Evolutionary conservation across 2,329 filamentous ascomycete genomes (phyloP).

Genomic region (Fusarium tricinctum): DNA sequence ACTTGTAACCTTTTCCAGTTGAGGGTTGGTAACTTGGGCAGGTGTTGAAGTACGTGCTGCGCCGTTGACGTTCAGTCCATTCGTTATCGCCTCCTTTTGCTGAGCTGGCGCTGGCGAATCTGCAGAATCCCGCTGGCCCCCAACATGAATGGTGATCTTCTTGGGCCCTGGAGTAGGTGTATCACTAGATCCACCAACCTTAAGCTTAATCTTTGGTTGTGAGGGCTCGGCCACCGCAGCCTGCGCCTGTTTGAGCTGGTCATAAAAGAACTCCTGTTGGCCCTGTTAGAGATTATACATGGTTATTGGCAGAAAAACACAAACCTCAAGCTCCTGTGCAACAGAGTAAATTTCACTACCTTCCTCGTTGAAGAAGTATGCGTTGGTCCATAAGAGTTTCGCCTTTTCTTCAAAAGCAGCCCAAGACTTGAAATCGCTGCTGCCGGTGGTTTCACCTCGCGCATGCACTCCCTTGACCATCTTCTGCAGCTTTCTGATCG

Average conservation of each 20-base stretch:
- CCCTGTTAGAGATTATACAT: slow-evolving; percentile 25
- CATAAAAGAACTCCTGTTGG: slow-evolving; percentile 75
- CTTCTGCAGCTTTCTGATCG: slow-evolving; percentile 82
- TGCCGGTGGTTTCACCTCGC: slow-evolving; percentile 72
- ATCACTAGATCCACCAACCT: slow-evolving; percentile 68
- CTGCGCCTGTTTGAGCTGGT: slow-evolving; percentile 79
- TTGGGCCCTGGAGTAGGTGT: slow-evolving; percentile 62
- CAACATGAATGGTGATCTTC: slow-evolving; percentile 80
- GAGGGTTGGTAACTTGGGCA: slow-evolving; percentile 29
- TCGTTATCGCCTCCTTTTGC: slow-evolving; percentile 41
- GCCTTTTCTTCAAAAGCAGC: slow-evolving; percentile 83
- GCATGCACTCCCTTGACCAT: slow-evolving; percentile 80
- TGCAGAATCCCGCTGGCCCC: slow-evolving; percentile 68
- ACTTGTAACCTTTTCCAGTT: slow-evolving; percentile 59
- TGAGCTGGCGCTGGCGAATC: slow-evolving; percentile 63
- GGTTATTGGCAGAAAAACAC: slow-evolving; percentile 1
- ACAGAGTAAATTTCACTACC: slow-evolving; percentile 85
- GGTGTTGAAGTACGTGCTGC: slow-evolving; percentile 38
- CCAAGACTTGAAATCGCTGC: slow-evolving; percentile 84
- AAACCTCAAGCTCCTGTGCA: slow-evolving; percentile 83
- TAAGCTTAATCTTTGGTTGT: slow-evolving; percentile 85
- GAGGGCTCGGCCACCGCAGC: slow-evolving; percentile 78
- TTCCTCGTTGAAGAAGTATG: slow-evolving; percentile 91
- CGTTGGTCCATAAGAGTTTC: slow-evolving; percentile 88
- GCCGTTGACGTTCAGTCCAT: slow-evolving; percentile 44